Conservation (phyloP, 2,329 filamentous ascomycete species). For the Capronia coronata region DNA sequence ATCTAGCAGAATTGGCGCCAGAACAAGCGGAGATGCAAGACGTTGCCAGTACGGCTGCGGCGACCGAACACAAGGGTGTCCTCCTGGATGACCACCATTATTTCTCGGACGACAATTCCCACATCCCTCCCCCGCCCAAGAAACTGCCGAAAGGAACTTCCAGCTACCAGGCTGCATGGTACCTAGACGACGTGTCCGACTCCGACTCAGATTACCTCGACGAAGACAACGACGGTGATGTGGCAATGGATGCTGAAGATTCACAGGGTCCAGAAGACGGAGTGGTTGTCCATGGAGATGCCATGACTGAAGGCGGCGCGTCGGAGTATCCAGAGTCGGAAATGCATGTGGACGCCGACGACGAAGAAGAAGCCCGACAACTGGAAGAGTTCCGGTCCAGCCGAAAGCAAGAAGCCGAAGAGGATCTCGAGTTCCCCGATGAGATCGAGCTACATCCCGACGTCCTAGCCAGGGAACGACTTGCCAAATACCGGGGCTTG, state of each 20-base stretch:
- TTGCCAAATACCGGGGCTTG: conserved; percentile 80
- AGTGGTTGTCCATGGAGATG: conserved; percentile 51
- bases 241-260: conserved; percentile 44
- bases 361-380: conserved; percentile 76
- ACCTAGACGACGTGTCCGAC: conserved; percentile 71
- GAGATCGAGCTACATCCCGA: conserved; percentile 91
- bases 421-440: conserved; percentile 93
- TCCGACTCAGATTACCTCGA: conserved; percentile 79
- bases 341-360: conserved; percentile 73
- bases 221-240: conserved; percentile 52
- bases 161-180: conserved; percentile 92
- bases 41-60: conserved; percentile 49
- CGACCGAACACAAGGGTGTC: conserved; percentile 69
- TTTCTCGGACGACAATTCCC: conserved; percentile 77
- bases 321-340: conserved; percentile 93
- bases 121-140: conserved; percentile 58
- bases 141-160: conserved; percentile 85
- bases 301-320: conserved; percentile 67
- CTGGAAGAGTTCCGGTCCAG: conserved; percentile 73
- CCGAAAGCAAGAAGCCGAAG: conserved; percentile 72
- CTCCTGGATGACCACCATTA: conserved; percentile 96
- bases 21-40: conserved; percentile 78
- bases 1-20: conserved; percentile 74
- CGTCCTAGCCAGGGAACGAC: conserved; percentile 74
- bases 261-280: conserved; percentile 69